Base-by-base conservation (phyloP, 345 rosid genomes). In the Nephelium lappaceum region DNA sequence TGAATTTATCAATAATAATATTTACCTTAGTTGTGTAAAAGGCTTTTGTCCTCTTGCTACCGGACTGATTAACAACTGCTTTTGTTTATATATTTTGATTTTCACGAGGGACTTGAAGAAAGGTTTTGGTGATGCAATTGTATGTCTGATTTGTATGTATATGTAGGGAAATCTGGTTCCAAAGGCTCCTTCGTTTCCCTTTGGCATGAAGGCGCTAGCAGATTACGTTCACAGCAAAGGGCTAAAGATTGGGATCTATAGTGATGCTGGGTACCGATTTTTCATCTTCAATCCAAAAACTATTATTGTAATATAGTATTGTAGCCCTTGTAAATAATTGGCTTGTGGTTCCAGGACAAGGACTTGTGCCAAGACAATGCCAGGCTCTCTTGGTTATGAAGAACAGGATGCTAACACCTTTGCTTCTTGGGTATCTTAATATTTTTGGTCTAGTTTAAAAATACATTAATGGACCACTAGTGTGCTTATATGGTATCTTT, bases 381-480 rank as follows among this genome's bases (percentile, higher is more conserved):
- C 92, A 6, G 90, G 92, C n/a, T 87, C 90, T 39, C 86, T 89
- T 36, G 87, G 87, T 42, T 72, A 83, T 16, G 92, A 89, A 71
- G 81, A 87, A 53, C 88, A 83, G 63, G 92, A 89, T 78, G 92
- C 89, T 18, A 76, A 78, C n/a, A 86, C 89, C 49, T 86, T 89
- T 79, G 90, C 92, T 80, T 83, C 81, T 7, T 89, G 89, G 90
- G 90, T 87, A 76, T 11, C 58, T 61, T 25, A 12, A 5, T 49
- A 49, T 14, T 49, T 49, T 49, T 49, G 14, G 16, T 49, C 36
- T 4, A 31, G 36, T 72, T 84, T 31, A 31, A 31, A 27, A 31
- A 31, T 4, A 31, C 36, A 31, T 31, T 31, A 31, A 31, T 31
- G 36, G 36, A 31, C 36, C 36, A 31, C 36, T 31, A 31, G 36